Percentiles rank a stretch among this genome's conserved stretches.
Conservation (phyloP, 208 protist genomes). For the Leishmania lainsoni region DNA sequence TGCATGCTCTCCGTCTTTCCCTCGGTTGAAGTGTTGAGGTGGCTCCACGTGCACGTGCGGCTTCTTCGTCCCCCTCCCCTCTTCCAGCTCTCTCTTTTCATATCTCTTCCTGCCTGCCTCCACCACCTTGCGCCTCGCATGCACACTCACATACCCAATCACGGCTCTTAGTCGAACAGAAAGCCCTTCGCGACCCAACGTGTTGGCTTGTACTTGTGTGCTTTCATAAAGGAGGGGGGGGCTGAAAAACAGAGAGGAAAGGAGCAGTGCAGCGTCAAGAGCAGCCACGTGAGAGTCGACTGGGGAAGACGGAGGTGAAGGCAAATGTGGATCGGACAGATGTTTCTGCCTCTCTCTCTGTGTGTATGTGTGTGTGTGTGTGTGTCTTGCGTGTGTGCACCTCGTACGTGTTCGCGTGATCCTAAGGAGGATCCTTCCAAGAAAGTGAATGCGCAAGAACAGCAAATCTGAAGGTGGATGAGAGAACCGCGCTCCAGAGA, state of each 20-base stretch:
- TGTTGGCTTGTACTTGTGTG: background rate
- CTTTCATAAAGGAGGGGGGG: background rate
- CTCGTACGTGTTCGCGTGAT: conserved; percentile 1
- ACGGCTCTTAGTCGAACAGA: background rate
- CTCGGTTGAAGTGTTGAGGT: background rate
- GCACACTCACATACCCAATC: background rate
- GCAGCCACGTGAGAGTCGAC: background rate
- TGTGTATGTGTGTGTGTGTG: background rate
- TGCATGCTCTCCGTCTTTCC: background rate
- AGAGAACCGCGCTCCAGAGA: background rate
- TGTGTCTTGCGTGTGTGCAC: background rate
- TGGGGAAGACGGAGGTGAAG: background rate
- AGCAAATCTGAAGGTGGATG: background rate
- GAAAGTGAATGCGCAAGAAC: background rate
- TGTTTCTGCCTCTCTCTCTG: background rate
- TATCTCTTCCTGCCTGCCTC: background rate
- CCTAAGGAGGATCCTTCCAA: background rate
- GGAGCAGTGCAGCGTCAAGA: background rate
- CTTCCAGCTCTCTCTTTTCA: background rate
- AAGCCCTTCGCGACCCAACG: background rate
- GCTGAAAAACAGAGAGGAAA: background rate
- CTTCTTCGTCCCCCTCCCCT: background rate
- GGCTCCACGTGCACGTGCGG: background rate
- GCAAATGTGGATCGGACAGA: background rate
- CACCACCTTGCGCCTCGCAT: background rate